Evolutionary conservation across 352 stramenopile genomes (phyloP).

Genomic region (Phytophthora macrochlamydospora): DNA sequence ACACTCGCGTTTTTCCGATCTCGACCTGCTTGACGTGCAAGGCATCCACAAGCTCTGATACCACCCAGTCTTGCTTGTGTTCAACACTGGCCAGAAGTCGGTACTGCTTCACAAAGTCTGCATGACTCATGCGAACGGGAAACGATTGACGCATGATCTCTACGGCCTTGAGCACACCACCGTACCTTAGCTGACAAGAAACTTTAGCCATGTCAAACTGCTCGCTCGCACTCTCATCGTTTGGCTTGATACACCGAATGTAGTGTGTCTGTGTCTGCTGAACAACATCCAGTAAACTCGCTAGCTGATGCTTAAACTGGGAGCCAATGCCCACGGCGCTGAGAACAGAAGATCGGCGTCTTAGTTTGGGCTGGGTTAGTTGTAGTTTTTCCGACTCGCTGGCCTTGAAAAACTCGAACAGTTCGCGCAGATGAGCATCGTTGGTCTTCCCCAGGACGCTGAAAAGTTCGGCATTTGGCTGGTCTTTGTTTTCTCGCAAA

Average conservation of each 20-base stretch:
- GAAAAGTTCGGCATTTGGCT: constrained; percentile 80
- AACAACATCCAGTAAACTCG: constrained; percentile 92
- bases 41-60: constrained; percentile 37
- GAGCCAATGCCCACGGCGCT: constrained; percentile 83
- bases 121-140: constrained; percentile 77
- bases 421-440: constrained; percentile 55
- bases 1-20: constrained; percentile 74
- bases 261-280: constrained; percentile 97
- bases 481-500: constrained; percentile 92
- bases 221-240: constrained; percentile 91
- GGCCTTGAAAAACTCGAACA: constrained; percentile 79
- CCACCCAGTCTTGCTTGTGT: constrained; percentile 16
- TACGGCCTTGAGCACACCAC: constrained; percentile 84
- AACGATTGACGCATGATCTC: constrained; percentile 88
- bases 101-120: constrained; percentile 71
- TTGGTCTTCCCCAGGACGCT: constrained; percentile 67
- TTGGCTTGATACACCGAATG: constrained; percentile 99
- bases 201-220: constrained; percentile 90
- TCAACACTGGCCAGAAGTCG: constrained; percentile 22
- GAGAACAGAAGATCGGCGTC: constrained; percentile 73
- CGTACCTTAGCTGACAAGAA: constrained; percentile 80
- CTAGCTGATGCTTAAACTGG: constrained; percentile 94
- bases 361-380: constrained; percentile 44
- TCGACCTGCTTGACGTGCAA: constrained; percentile 54
- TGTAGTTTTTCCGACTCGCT: constrained; percentile 46